Conservation (phyloP, 805 yeast genomes). For the Candida fluviatilis region DNA sequence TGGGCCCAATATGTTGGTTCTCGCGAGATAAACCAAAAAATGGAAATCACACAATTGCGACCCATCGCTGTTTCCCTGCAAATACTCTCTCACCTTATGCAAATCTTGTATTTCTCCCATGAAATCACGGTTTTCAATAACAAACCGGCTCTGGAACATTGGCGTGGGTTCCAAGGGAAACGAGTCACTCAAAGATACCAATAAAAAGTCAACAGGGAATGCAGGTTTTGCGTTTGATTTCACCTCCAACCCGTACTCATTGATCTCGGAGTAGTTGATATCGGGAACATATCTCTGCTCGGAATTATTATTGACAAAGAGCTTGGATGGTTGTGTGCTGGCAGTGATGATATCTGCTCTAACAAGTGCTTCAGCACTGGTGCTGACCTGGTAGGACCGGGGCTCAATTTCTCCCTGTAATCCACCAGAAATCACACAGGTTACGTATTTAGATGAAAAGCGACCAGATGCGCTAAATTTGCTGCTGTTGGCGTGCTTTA, state of each 20-base stretch:
- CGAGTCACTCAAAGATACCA: constrained; percentile 89
- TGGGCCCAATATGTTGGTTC: constrained; percentile 52
- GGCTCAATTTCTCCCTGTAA: constrained; percentile 84
- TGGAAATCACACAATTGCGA: constrained; percentile 67
- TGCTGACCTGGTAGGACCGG: constrained; percentile 83
- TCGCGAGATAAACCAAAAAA: constrained; percentile 53
- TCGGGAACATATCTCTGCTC: constrained; percentile 88
- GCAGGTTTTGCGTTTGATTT: constrained; percentile 86
- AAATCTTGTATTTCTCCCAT: constrained; percentile 73
- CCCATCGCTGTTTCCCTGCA: constrained; percentile 37
- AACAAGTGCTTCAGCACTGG: constrained; percentile 81
- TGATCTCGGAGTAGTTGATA: constrained; percentile 74
- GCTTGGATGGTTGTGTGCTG: constrained; percentile 85
- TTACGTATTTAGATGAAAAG: constrained; percentile 86
- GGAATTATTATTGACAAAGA: constrained; percentile 73
- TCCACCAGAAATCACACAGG: constrained; percentile 94
- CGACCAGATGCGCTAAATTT: constrained; percentile 59
- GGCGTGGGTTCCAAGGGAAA: constrained; percentile 68
- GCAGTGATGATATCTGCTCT: constrained; percentile 82
- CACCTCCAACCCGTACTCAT: constrained; percentile 87
- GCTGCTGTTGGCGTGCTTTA: constrained; percentile 55
- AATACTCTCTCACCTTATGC: constrained; percentile 45
- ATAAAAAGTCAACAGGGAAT: constrained; percentile 84
- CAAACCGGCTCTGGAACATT: constrained; percentile 49
- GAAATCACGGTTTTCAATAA: constrained; percentile 76